Conservation (phyloP, 2,329 filamentous ascomycete species). For the Sodiomyces alkalinus region DNA sequence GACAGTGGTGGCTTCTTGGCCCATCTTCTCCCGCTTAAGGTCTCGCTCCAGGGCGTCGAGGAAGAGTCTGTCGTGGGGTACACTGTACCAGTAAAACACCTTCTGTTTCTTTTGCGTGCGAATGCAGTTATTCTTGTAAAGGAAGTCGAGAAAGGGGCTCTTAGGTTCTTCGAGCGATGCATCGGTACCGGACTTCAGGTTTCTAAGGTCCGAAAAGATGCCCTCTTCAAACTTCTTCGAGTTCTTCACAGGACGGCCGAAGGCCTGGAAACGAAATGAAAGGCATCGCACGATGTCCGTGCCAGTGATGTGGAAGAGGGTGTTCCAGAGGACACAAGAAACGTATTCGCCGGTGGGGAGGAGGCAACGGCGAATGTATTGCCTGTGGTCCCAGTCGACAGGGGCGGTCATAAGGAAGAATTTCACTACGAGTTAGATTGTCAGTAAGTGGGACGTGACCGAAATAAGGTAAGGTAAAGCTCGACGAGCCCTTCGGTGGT, state of each 20-base stretch:
- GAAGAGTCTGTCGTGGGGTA: conserved; percentile 93
- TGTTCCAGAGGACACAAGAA: conserved; percentile 97
- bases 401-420: conserved; percentile 98
- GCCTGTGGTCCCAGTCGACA: conserved; percentile 92
- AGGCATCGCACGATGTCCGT: conserved; percentile 98
- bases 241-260: conserved; percentile 96
- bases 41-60: conserved; percentile 94
- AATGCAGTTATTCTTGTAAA: conserved; percentile 99
- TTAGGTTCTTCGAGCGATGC: conserved; percentile 97
- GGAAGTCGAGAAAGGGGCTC: conserved; percentile 93
- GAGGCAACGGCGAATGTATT: conserved; percentile 91
- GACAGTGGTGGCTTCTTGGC: conserved; percentile 91
- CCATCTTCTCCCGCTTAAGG: conserved; percentile 98
- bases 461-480: neutral
- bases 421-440: conserved; percentile 69
- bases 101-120: conserved; percentile 99
- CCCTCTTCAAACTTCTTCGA: conserved; percentile 99
- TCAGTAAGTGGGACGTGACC: neutral
- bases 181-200: conserved; percentile 95
- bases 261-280: conserved; percentile 96
- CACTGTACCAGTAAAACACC: conserved; percentile 99
- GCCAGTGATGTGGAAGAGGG: conserved; percentile 97
- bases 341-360: conserved; percentile 97
- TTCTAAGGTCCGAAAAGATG: conserved; percentile 96
- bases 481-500: too few species aligned